Evolutionary conservation across 352 stramenopile genomes (phyloP), one percentile per base, ranked within the genome.

Genomic region (Peronospora belbahrii): DNA sequence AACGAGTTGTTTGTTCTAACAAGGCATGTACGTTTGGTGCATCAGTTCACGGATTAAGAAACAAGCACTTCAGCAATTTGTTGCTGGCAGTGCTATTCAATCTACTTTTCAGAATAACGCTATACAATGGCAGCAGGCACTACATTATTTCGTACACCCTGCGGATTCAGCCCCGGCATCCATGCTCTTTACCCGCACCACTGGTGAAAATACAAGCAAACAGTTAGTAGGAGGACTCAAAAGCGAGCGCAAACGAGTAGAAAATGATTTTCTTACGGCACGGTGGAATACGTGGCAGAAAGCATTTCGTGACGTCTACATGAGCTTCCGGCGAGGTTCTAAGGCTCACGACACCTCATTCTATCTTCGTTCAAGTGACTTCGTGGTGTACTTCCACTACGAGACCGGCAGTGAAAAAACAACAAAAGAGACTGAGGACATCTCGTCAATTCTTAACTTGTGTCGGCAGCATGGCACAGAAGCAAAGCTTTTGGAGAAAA

Each of bases 111-210:
- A 43, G 31, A 59, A 14, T 17, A 42, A 57, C 42, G 62, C 64
- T 7, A 50, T 82, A n/a, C 70, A 59, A 28, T 90, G 78, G 78
- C 65, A 86, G 6, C 57, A 67, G 22, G 69, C 73, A 5, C 59
- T 84, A 32, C 69, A 76, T 22, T 88, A 86, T 42, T 90, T 82
- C 34, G 52, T 65, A n/a, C 65, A 88, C 27, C 78, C 78, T 7
- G 74, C 69, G 19, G 57, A 74, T 3, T 27, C 71, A 0, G 42
- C 88, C 2, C 75, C 78, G 7, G 47, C 65, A 9, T 84, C 61
- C 7, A 56, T 84, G n/a, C 59, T 70, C 11, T 37, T 74, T n/a
- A 74, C 62, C 25, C 65, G 65, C 34, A 52, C 73, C 19, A 51
- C 48, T 13, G 37, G 38, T n/a, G 30, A 44, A 11, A 66, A 40